Base-by-base conservation (phyloP, 306 rosid species). In the Chamaecrista fasciculata region DNA sequence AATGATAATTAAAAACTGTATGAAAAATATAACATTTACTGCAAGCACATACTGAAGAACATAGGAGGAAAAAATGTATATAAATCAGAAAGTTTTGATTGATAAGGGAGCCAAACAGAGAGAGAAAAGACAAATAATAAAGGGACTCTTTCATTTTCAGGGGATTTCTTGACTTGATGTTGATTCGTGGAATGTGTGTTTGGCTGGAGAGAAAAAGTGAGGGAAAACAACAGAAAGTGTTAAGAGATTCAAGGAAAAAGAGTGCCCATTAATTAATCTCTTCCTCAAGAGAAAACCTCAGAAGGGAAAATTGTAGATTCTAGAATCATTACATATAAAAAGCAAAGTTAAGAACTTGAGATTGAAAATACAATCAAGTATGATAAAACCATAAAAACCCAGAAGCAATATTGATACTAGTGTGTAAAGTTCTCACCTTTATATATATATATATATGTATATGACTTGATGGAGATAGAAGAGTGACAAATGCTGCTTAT, bases 351-450 rank as follows among this genome's bases (percentile, higher is more conserved):
- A 1, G 18, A 21, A 19, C 12, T 40, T 7, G 58, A 52, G 44
- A 65, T 50, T 25, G 18, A 4, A 46, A 62, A 47, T 33, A 15
- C 42, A 2, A 58, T 0, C 0, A 39, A 14, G 5, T 2, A 5
- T 29, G 2, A 40, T 40, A 24, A 31, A 14, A n/a, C 16, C 20
- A 36, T 43, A 3, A 48, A 47, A 9, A n/a, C n/a, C 23, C n/a
- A 31, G 36, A 28, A 72, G 24, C 26, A 14, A 6, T 43, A 19
- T 11, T 16, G 29, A 69, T 26, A 52, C 29, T 25, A 52, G 2
- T 12, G 67, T n/a, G 53, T 42, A 4, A 61, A 75, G 20, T 18
- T 63, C 79, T 59, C 49, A 82, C 86, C 86, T 67, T 79, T 63
- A 67, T 59, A 3, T 47, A 6, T 69, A 5, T 16, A n/a, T n/a